phyloP scores from a whole-genome alignment of 2,329 filamentous ascomycete genomes.

The Botryotinia calthae region DNA sequence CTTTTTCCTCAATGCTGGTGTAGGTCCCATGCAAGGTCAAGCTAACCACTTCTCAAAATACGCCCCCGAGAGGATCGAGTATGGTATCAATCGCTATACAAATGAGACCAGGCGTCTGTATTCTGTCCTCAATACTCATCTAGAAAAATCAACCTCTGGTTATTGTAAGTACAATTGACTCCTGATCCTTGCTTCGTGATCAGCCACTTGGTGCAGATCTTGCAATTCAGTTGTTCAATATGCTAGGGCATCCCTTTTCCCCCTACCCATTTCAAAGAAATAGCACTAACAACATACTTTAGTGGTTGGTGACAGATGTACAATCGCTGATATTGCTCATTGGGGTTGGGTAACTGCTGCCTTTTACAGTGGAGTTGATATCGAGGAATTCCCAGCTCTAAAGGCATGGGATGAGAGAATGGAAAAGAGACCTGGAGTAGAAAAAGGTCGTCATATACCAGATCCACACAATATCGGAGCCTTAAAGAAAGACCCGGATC shows the following conservation, averaged over 20 bases:
- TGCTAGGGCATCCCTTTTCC: background rate
- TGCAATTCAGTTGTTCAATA: background rate
- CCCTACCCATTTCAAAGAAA: background rate
- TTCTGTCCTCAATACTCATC: slow-evolving; percentile 69
- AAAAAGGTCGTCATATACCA: slow-evolving; percentile 75
- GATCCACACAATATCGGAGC: slow-evolving; percentile 60
- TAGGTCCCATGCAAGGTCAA: slow-evolving; percentile 82
- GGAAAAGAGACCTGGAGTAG: slow-evolving; percentile 64
- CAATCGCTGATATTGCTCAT: slow-evolving; percentile 73
- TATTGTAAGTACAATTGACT: slow-evolving; percentile 40
- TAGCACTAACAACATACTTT: background rate
- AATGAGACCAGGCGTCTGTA: slow-evolving; percentile 85
- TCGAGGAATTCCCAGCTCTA: slow-evolving; percentile 72
- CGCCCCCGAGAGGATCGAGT: slow-evolving; percentile 77
- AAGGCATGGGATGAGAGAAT: slow-evolving; percentile 76
- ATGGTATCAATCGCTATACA: slow-evolving; percentile 76
- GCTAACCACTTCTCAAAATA: slow-evolving; percentile 83
- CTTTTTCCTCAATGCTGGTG: slow-evolving; percentile 74
- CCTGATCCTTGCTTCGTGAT: background rate
- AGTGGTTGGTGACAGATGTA: slow-evolving; percentile 64
- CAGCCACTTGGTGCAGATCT: too few species aligned
- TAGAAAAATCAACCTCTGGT: slow-evolving; percentile 54
- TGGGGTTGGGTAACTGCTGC: slow-evolving; percentile 32
- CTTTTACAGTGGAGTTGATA: slow-evolving; percentile 57
- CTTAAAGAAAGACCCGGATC: slow-evolving; percentile 40